Conservation (phyloP, 805 yeast species). For the Candida incommunis region DNA sequence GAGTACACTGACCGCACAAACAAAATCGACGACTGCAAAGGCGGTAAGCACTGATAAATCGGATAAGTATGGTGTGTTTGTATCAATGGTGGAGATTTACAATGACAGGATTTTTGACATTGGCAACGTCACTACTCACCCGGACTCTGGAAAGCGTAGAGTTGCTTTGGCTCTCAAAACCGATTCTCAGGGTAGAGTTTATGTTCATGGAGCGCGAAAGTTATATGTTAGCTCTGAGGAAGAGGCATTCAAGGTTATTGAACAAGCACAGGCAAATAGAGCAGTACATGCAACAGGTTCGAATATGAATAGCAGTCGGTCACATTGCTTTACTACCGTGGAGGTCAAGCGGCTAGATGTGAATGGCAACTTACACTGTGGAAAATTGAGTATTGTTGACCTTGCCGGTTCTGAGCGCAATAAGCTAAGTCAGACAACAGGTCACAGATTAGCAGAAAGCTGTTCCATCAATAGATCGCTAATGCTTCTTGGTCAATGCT, state of each 20-base stretch:
- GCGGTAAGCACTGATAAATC: neutral
- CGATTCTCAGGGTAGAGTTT: slow-evolving; percentile 29
- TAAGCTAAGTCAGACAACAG: slow-evolving; percentile 30
- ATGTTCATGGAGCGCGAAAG: slow-evolving; percentile 30
- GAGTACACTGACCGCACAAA: neutral
- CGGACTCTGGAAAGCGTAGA: slow-evolving; percentile 9
- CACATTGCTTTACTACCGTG: slow-evolving; percentile 37
- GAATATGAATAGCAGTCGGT: slow-evolving; percentile 33
- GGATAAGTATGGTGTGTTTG: slow-evolving; percentile 25
- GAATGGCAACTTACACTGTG: slow-evolving; percentile 10
- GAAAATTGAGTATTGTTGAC: slow-evolving; percentile 36
- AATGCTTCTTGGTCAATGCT: slow-evolving; percentile 36
- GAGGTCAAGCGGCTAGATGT: slow-evolving; percentile 21
- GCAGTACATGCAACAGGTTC: slow-evolving; percentile 30
- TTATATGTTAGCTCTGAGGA: slow-evolving; percentile 23
- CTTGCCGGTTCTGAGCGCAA: slow-evolving; percentile 41
- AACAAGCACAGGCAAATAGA: slow-evolving; percentile 26
- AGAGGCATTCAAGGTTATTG: slow-evolving; percentile 26
- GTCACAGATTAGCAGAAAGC: slow-evolving; percentile 32
- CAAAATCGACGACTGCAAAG: neutral
- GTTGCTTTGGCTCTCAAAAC: slow-evolving; percentile 17
- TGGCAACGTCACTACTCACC: slow-evolving; percentile 21
- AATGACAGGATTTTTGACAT: slow-evolving; percentile 29
- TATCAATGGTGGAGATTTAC: slow-evolving; percentile 41
- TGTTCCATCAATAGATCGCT: slow-evolving; percentile 35